Evolutionary conservation across 768 basidiomycete species (phyloP).

Genomic region (Russula griseocarnosa): DNA sequence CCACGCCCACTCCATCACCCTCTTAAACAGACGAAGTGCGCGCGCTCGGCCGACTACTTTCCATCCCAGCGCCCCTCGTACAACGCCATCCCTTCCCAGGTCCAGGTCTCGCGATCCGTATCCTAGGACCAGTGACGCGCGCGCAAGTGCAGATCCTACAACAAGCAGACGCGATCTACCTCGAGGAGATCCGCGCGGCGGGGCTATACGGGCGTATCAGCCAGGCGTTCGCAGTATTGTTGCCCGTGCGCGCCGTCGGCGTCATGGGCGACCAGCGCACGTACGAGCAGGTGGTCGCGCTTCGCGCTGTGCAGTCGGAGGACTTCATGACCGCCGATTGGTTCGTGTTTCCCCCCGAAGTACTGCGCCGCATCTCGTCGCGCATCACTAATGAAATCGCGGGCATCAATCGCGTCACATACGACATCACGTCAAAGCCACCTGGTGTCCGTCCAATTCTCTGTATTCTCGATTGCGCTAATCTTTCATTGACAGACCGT

Average conservation of each 20-base stretch:
- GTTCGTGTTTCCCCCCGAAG: slow-evolving; percentile 94
- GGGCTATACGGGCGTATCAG: slow-evolving; percentile 89
- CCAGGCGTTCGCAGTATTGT: slow-evolving; percentile 93
- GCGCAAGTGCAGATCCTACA: slow-evolving; percentile 90
- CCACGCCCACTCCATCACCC: neutral
- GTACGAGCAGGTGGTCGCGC: slow-evolving; percentile 94
- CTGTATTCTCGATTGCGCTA: neutral
- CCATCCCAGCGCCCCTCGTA: slow-evolving; percentile 89
- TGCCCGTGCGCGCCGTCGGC: slow-evolving; percentile 96
- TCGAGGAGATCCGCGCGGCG: slow-evolving; percentile 94
- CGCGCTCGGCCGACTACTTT: slow-evolving; percentile 82
- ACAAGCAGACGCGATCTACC: slow-evolving; percentile 91
- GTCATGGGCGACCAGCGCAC: slow-evolving; percentile 97
- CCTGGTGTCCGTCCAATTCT: slow-evolving; percentile 61
- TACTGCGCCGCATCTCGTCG: slow-evolving; percentile 87
- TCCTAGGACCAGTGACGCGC: slow-evolving; percentile 90
- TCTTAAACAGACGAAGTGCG: slow-evolving; percentile 81
- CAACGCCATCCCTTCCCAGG: slow-evolving; percentile 99
- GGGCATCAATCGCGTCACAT: slow-evolving; percentile 95
- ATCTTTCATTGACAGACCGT: slow-evolving; percentile 31
- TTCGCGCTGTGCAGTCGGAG: slow-evolving; percentile 94
- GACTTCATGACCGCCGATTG: slow-evolving; percentile 99
- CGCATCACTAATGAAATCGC: slow-evolving; percentile 96
- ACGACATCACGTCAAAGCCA: slow-evolving; percentile 96
- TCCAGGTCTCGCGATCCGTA: slow-evolving; percentile 96